phyloP scores from a whole-genome alignment of 495 filamentous ascomycete genomes.

The Hypomontagnella submonticulosa region DNA sequence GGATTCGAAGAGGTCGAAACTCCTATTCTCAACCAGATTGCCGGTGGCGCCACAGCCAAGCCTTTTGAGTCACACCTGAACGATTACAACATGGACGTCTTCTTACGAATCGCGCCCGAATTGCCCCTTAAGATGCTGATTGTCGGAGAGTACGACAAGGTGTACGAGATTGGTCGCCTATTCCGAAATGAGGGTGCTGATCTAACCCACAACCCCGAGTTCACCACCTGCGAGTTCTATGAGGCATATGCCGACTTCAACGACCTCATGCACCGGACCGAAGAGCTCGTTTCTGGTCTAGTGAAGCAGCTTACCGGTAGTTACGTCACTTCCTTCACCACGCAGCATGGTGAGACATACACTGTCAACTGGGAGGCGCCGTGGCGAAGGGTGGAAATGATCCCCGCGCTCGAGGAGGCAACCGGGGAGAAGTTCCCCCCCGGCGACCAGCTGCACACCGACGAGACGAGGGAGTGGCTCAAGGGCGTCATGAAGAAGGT shows the following conservation, averaged over 20 bases:
- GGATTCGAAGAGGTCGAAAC: conserved; percentile 97
- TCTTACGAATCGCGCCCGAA: conserved; percentile 93
- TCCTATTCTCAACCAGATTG: conserved; percentile 96
- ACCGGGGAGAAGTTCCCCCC: conserved; percentile 94
- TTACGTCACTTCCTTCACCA: conserved; percentile 83
- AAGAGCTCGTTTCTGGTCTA: conserved; percentile 91
- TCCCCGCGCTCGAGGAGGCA: conserved; percentile 88
- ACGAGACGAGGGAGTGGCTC: conserved; percentile 88
- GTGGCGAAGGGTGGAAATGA: conserved; percentile 97
- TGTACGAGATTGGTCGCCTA: conserved; percentile 91
- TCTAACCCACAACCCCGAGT: conserved; percentile 98
- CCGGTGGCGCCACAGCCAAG: conserved; percentile 94
- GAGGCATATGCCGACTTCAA: conserved; percentile 93
- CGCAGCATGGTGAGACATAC: conserved; percentile 83
- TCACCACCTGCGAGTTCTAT: conserved; percentile 98
- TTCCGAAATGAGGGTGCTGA: conserved; percentile 98
- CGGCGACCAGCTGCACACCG: conserved; percentile 86
- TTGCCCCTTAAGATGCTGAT: conserved; percentile 96
- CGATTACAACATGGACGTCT: conserved; percentile 90
- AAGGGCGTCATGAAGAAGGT: conserved; percentile 85
- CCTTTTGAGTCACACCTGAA: conserved; percentile 97
- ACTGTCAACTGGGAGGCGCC: conserved; percentile 95
- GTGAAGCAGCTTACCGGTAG: conserved; percentile 90
- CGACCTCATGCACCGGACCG: conserved; percentile 92
- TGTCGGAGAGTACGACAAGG: conserved; percentile 89